Conservation (phyloP, 495 filamentous ascomycete species). For the Penicillium riverlandense region DNA sequence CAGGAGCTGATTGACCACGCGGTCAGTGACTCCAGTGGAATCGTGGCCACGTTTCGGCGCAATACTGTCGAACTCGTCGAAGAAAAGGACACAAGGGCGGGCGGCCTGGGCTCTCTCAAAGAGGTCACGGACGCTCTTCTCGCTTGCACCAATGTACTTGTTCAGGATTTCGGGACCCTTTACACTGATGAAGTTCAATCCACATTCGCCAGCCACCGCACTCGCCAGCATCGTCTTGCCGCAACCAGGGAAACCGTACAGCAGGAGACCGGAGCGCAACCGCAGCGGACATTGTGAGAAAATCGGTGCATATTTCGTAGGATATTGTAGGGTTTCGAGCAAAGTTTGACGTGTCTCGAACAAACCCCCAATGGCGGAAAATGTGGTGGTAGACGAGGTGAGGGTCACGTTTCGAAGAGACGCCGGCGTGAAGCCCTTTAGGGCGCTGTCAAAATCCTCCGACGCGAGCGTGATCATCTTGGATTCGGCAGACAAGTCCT, state of each 20-base stretch:
- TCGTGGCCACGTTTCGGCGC: slow-evolving; percentile 96
- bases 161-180: slow-evolving; percentile 98
- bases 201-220: slow-evolving; percentile 92
- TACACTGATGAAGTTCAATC: slow-evolving; percentile 95
- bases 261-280: slow-evolving; percentile 79
- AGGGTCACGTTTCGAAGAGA: slow-evolving; percentile 90
- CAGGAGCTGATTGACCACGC: slow-evolving; percentile 96
- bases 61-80: slow-evolving; percentile 97
- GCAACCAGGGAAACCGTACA: slow-evolving; percentile 94
- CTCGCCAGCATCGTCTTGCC: slow-evolving; percentile 92
- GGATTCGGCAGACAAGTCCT: slow-evolving; percentile 23
- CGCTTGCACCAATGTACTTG: slow-evolving; percentile 95
- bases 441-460: slow-evolving; percentile 71
- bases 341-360: slow-evolving; percentile 76
- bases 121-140: slow-evolving; percentile 89
- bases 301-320: slow-evolving; percentile 95
- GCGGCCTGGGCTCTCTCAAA: slow-evolving; percentile 90
- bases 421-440: slow-evolving; percentile 89
- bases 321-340: slow-evolving; percentile 92
- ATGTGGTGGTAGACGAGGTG: slow-evolving; percentile 81
- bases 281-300: slow-evolving; percentile 93
- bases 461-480: slow-evolving; percentile 53
- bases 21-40: slow-evolving; percentile 90
- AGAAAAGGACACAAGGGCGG: slow-evolving; percentile 88
- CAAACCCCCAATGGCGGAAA: slow-evolving; percentile 84